Conservation (phyloP, 768 basidiomycete species). For the Termitomyces sp. region DNA sequence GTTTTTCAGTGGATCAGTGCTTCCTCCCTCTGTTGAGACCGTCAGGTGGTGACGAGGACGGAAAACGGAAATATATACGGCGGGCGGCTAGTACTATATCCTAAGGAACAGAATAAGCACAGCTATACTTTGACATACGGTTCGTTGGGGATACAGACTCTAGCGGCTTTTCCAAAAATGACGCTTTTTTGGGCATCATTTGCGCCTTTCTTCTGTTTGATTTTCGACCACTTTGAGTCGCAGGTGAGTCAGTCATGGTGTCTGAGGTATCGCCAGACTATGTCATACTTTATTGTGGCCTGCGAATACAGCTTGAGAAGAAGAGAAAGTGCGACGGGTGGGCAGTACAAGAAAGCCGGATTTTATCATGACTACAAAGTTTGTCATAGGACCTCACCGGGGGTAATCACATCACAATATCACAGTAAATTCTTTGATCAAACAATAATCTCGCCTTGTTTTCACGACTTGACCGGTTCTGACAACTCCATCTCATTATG, state of each 20-base stretch:
- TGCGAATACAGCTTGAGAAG: constrained; percentile 14
- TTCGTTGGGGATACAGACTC: constrained; percentile 31
- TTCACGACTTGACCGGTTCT: no score
- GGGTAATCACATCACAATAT: no score
- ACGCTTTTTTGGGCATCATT: constrained; percentile 56
- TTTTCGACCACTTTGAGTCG: constrained; percentile 63
- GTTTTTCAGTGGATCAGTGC: constrained; percentile 50
- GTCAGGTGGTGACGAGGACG: background rate
- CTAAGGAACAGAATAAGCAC: constrained; percentile 24
- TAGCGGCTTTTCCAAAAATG: constrained; percentile 48
- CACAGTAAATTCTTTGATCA: no score
- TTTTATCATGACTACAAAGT: constrained; percentile 6
- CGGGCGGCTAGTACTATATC: constrained; percentile 59
- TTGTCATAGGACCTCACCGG: background rate
- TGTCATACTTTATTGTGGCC: constrained; percentile 38
- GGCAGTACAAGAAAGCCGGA: constrained; percentile 4
- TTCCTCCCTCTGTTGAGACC: constrained; percentile 43
- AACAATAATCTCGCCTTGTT: no score
- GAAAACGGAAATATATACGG: constrained; percentile 28
- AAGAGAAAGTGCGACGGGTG: constrained; percentile 16
- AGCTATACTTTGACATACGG: background rate
- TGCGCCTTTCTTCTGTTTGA: constrained; percentile 65
- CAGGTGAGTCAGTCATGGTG: background rate
- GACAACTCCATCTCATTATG: background rate
- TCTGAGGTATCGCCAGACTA: background rate